phyloP scores from a whole-genome alignment of 176 grass and related monocot genomes.

The Oryza punctata region DNA sequence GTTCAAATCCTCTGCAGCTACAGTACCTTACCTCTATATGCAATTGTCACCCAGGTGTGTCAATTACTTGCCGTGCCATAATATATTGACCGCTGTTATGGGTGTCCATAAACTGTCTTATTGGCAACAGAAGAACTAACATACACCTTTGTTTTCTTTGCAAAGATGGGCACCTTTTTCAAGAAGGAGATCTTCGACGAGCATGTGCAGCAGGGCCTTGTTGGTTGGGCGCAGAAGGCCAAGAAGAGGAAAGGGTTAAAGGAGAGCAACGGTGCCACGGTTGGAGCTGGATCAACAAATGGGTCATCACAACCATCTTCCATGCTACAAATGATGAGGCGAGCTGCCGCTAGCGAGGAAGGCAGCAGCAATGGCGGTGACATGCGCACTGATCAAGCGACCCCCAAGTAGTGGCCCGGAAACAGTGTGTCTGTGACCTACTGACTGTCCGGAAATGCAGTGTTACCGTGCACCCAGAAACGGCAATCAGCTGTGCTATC shows the following conservation, averaged over 20 bases:
- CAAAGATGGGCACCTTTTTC: constrained; percentile 85
- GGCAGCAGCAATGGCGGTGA: constrained; percentile 8
- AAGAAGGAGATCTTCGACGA: constrained; percentile 88
- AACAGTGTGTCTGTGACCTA: neutral
- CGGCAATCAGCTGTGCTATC: no score
- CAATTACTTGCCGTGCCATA: neutral
- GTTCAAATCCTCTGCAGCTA: constrained; percentile 90
- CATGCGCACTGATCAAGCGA: neutral
- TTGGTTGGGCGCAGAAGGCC: constrained; percentile 66
- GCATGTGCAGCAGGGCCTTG: constrained; percentile 68
- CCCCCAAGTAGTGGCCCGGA: neutral
- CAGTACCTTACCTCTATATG: constrained; percentile 86
- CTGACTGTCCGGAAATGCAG: neutral
- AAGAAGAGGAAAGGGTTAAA: constrained; percentile 57
- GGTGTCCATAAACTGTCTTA: neutral
- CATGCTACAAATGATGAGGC: constrained; percentile 26
- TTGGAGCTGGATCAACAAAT: neutral
- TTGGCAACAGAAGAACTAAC: neutral
- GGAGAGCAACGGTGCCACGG: neutral
- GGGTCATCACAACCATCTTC: constrained; percentile 1
- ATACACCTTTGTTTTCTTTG: neutral
- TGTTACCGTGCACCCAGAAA: neutral
- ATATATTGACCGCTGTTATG: neutral
- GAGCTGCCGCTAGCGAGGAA: constrained; percentile 30
- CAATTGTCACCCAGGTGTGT: constrained; percentile 79